Percentiles rank a stretch among this genome's conserved stretches.
Evolutionary conservation across 768 basidiomycete species (phyloP).

Genomic region (Suillus discolor): DNA sequence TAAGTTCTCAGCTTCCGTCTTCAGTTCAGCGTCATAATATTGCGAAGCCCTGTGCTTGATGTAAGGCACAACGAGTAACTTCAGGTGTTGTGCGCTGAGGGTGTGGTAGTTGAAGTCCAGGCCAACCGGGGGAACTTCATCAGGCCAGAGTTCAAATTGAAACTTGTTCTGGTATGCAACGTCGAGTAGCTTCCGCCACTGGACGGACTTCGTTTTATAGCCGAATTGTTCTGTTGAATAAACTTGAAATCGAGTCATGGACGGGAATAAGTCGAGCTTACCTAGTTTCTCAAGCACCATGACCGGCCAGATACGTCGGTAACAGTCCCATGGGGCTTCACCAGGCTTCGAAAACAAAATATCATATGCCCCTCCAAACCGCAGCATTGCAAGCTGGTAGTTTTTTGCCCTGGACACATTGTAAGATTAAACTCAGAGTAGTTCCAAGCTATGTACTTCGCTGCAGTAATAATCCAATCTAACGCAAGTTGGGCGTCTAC

Average conservation of each 20-base stretch:
- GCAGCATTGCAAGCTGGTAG: neutral
- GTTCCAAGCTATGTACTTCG: neutral
- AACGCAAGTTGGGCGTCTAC: neutral
- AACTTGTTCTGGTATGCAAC: neutral
- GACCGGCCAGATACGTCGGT: neutral
- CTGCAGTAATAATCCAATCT: neutral
- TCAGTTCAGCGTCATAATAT: neutral
- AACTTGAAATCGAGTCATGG: neutral
- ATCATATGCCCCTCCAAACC: neutral
- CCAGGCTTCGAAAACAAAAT: neutral
- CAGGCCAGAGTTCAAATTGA: neutral
- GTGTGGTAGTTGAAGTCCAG: neutral
- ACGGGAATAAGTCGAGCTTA: neutral
- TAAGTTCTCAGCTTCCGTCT: neutral
- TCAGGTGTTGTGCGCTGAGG: neutral
- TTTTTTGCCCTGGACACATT: neutral
- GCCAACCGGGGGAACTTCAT: neutral
- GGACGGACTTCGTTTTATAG: neutral
- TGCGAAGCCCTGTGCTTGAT: neutral
- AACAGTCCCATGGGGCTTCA: neutral
- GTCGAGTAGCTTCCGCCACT: neutral
- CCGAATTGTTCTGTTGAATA: neutral
- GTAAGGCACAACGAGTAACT: neutral
- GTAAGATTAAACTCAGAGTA: neutral
- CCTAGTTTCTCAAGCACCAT: conserved; percentile 1